These are phyloP conservation scores for Sporodiniella umbellata DNA, from an alignment of 371 early-diverging fungal genomes.

Conservation along the genomic window DNA sequence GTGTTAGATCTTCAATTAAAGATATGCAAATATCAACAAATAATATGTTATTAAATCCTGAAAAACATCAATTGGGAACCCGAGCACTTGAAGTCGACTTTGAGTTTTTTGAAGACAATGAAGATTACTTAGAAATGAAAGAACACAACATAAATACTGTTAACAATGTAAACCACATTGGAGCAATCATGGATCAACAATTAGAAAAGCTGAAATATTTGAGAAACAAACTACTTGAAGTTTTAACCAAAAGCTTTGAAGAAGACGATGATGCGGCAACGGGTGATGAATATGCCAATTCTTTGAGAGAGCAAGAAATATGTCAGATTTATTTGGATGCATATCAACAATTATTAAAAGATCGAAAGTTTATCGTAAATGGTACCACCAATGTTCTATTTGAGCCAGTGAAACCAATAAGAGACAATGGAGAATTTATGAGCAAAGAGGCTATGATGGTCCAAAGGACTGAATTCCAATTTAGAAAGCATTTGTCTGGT, in stretches of 20 bases:
- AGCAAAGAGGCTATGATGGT: background rate
- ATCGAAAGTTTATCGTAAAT: slow-evolving; percentile 19
- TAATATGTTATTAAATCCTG: background rate
- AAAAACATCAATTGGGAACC: background rate
- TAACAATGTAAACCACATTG: slow-evolving; percentile 21
- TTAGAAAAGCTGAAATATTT: slow-evolving; percentile 21
- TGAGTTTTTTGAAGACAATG: background rate
- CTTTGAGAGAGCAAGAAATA: slow-evolving; percentile 38
- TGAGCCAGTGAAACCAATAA: background rate
- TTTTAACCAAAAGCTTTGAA: slow-evolving; percentile 23
- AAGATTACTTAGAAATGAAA: background rate
- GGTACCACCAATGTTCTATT: background rate
- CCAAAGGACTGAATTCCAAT: slow-evolving; percentile 1
- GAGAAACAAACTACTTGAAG: slow-evolving; percentile 11
- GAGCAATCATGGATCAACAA: slow-evolving; percentile 25
- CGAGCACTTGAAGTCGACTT: background rate
- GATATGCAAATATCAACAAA: background rate
- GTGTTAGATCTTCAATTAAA: slow-evolving; percentile 6
- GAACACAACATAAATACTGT: slow-evolving; percentile 12
- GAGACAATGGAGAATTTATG: background rate
- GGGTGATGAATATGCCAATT: slow-evolving; percentile 45
- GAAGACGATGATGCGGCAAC: slow-evolving; percentile 18
- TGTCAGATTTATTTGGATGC: slow-evolving; percentile 24
- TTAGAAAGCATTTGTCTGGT: slow-evolving; percentile 1
- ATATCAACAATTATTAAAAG: slow-evolving; percentile 23